phyloP scores from a whole-genome alignment of 2,329 filamentous ascomycete genomes.

The Fusarium euwallaceae region DNA sequence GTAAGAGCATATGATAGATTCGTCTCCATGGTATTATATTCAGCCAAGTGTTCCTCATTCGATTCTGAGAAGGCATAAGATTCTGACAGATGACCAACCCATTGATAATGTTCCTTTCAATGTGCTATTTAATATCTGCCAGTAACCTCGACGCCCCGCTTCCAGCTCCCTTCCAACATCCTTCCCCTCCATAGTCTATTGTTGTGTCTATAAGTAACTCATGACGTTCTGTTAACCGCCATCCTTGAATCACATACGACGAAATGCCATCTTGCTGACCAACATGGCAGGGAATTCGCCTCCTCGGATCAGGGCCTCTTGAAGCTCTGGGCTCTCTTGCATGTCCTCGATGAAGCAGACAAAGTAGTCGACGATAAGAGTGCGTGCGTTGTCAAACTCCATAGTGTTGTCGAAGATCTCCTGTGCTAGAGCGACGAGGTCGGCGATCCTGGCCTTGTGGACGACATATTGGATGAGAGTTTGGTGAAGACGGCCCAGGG shows the following conservation, averaged over 20 bases:
- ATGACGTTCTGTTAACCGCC: neutral
- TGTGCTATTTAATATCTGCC: slow-evolving; percentile 1
- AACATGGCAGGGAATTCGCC: slow-evolving; percentile 40
- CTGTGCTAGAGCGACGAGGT: slow-evolving; percentile 33
- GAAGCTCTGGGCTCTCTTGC: slow-evolving; percentile 22
- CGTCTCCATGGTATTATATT: neutral
- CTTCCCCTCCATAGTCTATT: neutral
- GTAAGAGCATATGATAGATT: neutral
- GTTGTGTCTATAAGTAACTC: neutral
- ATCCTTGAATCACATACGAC: slow-evolving; percentile 13
- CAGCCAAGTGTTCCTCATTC: neutral
- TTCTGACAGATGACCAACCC: neutral
- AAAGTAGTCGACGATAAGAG: slow-evolving; percentile 36
- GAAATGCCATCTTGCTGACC: slow-evolving; percentile 25
- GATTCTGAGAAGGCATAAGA: neutral
- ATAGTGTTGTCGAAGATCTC: slow-evolving; percentile 42
- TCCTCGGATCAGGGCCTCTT: slow-evolving; percentile 20
- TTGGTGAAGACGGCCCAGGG: slow-evolving; percentile 37
- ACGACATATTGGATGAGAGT: slow-evolving; percentile 32
- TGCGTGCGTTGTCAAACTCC: slow-evolving; percentile 36
- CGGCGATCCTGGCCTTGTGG: slow-evolving; percentile 27
- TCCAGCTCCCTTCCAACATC: neutral
- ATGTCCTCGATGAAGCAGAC: slow-evolving; percentile 40
- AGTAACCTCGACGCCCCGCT: slow-evolving; percentile 22
- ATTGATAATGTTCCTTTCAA: neutral